Percentiles rank a stretch among this genome's conserved stretches.
Evolutionary conservation across 2,329 filamentous ascomycete species (phyloP).

Genomic region (Sclerotinia nivalis): DNA sequence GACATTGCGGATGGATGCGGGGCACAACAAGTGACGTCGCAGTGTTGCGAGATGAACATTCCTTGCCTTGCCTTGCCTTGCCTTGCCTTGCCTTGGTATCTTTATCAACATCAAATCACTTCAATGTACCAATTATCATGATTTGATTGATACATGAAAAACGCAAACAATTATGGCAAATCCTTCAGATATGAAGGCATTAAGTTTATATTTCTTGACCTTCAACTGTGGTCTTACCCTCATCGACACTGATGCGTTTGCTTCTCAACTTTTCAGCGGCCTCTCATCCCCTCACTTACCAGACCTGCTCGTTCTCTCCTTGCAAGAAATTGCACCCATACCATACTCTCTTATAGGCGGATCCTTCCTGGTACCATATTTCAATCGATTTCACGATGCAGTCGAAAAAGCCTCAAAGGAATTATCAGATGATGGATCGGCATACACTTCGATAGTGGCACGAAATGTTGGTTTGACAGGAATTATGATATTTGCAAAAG

Average conservation of each 20-base stretch:
- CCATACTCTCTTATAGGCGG: conserved; percentile 83
- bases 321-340: conserved; percentile 90
- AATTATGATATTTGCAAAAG: conserved; percentile 78
- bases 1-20: no score
- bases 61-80: background rate
- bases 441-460: conserved; percentile 69
- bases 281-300: conserved; percentile 59
- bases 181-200: conserved; percentile 12
- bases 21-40: background rate
- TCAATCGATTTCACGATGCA: conserved; percentile 68
- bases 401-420: conserved; percentile 64
- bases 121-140: background rate
- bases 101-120: background rate
- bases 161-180: background rate
- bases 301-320: conserved; percentile 64
- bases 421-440: conserved; percentile 35
- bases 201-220: conserved; percentile 77
- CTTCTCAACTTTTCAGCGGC: conserved; percentile 64
- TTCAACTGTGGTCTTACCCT: conserved; percentile 82
- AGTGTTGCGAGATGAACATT: background rate
- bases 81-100: background rate
- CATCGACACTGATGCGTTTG: conserved; percentile 70
- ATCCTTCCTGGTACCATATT: conserved; percentile 74
- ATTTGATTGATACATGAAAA: background rate
- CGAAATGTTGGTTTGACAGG: conserved; percentile 87